Percentiles rank a stretch among this genome's conserved stretches.
phyloP scores from a whole-genome alignment of 2,329 filamentous ascomycete species.

The Seiridium cupressi region DNA sequence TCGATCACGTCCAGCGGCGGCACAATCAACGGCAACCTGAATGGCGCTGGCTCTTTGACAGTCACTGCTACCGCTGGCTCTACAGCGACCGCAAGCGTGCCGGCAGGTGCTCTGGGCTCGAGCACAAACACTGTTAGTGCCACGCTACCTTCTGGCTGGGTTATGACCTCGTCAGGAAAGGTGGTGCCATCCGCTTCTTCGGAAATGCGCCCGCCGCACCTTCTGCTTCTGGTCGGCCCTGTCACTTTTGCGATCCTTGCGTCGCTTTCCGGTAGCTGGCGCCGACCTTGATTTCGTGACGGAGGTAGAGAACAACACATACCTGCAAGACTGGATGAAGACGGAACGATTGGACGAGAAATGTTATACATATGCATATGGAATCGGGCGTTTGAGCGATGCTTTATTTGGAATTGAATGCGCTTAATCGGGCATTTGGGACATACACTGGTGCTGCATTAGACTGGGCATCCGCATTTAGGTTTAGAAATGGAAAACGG shows the following conservation, averaged over 20 bases:
- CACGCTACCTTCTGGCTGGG: constrained; percentile 73
- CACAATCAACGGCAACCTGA: constrained; percentile 66
- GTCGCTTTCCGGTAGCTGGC: neutral
- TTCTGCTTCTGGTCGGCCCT: constrained; percentile 44
- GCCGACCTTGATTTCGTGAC: neutral
- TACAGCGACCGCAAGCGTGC: constrained; percentile 62
- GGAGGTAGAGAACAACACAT: neutral
- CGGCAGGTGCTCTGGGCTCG: constrained; percentile 65
- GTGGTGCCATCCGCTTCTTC: constrained; percentile 71
- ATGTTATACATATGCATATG: neutral
- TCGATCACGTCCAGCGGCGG: constrained; percentile 84
- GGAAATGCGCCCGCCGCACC: constrained; percentile 37
- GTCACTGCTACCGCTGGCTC: constrained; percentile 61
- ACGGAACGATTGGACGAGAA: neutral
- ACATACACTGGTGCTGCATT: neutral
- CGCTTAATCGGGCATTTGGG: neutral
- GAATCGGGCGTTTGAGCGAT: neutral
- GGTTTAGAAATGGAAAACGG: neutral
- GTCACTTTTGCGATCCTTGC: constrained; percentile 1
- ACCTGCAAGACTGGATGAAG: neutral
- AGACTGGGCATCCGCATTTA: neutral
- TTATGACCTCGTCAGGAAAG: constrained; percentile 75
- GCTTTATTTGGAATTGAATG: neutral
- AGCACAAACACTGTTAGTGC: constrained; percentile 52
- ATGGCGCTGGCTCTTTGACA: constrained; percentile 48